Evolutionary conservation across 768 basidiomycete species (phyloP).

Genomic region (Coprinopsis cinerea): DNA sequence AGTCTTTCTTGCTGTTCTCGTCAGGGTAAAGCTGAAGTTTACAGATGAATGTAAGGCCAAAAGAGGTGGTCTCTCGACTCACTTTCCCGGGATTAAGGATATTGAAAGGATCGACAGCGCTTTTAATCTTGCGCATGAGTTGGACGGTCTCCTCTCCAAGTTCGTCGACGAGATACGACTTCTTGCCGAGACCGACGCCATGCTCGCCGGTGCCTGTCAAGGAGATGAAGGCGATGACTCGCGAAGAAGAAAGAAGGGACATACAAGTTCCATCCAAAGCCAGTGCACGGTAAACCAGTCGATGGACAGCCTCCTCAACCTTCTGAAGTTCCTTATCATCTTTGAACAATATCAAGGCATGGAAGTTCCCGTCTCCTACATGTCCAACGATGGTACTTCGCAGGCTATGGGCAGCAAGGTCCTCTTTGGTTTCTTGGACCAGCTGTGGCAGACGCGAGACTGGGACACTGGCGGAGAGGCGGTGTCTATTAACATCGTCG

Average conservation of each 20-base stretch:
- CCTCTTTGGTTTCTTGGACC: conserved; percentile 74
- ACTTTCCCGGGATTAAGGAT: conserved; percentile 86
- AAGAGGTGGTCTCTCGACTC: neutral
- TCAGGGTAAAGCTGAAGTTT: conserved; percentile 28
- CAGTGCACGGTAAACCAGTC: conserved; percentile 67
- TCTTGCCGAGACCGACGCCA: conserved; percentile 84
- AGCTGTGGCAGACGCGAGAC: conserved; percentile 64
- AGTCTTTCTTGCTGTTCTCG: conserved; percentile 9
- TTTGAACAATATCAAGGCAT: conserved; percentile 51
- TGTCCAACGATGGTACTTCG: conserved; percentile 75
- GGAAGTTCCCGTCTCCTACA: conserved; percentile 68
- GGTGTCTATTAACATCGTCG: neutral
- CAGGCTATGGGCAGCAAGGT: conserved; percentile 52
- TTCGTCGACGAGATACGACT: conserved; percentile 76
- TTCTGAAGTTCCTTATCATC: conserved; percentile 50
- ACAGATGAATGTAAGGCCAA: neutral
- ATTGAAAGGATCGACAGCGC: conserved; percentile 69
- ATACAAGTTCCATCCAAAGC: conserved; percentile 71
- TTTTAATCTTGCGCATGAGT: conserved; percentile 83
- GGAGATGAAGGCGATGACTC: neutral
- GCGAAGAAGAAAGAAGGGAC: conserved; percentile 22
- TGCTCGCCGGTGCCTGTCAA: conserved; percentile 75
- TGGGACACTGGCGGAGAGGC: conserved; percentile 43
- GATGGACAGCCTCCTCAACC: conserved; percentile 58
- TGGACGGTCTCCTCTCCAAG: conserved; percentile 77